Evolutionary conservation across 495 filamentous ascomycete genomes (phyloP), one percentile per base, ranked within the genome.

Genomic region (Annulohypoxylon bovei): DNA sequence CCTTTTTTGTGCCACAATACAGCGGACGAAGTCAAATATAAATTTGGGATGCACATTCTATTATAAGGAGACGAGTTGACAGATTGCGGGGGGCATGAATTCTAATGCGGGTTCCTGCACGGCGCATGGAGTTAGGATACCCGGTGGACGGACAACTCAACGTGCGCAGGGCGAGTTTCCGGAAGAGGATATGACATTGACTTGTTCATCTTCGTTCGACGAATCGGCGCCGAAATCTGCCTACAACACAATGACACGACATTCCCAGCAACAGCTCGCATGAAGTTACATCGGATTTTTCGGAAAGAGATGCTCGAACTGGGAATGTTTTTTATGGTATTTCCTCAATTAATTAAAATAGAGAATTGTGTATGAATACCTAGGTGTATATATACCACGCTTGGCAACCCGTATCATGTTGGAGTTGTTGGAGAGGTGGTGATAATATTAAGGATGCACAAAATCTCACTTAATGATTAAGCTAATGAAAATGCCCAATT

Each of bases 261-360:
- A 23, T 1, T 11, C 30, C 27, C 50, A 58, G 44, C 57, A 63
- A 64, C 22, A 33, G 16, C 18, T 66, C 63, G 46, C 42, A 47
- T 44, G 53, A 18, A 72, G 58, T 72, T 72, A 72, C 69, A 72
- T 72, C 28, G 49, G 40, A 33, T 20, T 56, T 53, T 39, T 68
- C 64, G 65, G 69, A 56, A 61, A 30, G 54, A 61, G 23, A 72
- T 60, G 59, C 60, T 72, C 12, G 23, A 72, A 67, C n/a, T 22
- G 64, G 69, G 58, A 68, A 65, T 64, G 6, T 59, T 37, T n/a
- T 60, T 35, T 35, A 18, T 56, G 4, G 27, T 33, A 22, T 62
- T 40, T 1, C 56, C 16, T 42, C 7, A 7, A 35, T 6, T n/a
- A 46, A 5, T 35, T 30, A 46, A 46, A 11, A 11, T 8, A 2